phyloP scores from a whole-genome alignment of 495 filamentous ascomycete species.

The Aspergillus leporis region DNA sequence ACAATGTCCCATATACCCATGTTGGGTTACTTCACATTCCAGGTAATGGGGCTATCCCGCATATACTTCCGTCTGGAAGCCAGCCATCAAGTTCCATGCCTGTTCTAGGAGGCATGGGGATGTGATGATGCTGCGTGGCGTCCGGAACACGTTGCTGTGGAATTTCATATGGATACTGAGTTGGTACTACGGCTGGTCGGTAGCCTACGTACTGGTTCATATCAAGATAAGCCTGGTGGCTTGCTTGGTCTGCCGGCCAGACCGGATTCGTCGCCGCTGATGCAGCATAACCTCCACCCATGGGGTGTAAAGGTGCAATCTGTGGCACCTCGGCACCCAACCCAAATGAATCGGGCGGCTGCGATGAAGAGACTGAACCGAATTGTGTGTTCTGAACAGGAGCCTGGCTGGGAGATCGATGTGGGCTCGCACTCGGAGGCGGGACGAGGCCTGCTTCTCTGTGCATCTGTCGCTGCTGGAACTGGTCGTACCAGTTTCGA shows the following conservation, averaged over 20 bases:
- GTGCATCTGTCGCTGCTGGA: slow-evolving; percentile 28
- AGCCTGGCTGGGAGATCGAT: slow-evolving; percentile 11
- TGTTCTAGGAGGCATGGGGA: slow-evolving; percentile 14
- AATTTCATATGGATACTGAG: slow-evolving; percentile 31
- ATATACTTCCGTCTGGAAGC: slow-evolving; percentile 38
- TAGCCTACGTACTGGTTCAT: slow-evolving; percentile 17
- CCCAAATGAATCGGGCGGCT: slow-evolving; percentile 18
- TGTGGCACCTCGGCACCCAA: slow-evolving; percentile 18
- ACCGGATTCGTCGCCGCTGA: slow-evolving; percentile 5
- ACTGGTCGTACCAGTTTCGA: slow-evolving; percentile 38
- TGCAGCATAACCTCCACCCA: slow-evolving; percentile 24
- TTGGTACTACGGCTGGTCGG: slow-evolving; percentile 16
- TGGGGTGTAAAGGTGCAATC: slow-evolving; percentile 25
- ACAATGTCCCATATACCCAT: neutral
- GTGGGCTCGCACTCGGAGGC: neutral
- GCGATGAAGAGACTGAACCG: slow-evolving; percentile 11
- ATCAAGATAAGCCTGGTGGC: slow-evolving; percentile 4
- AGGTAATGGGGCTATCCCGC: slow-evolving; percentile 35
- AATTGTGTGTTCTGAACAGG: slow-evolving; percentile 14
- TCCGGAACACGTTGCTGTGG: slow-evolving; percentile 25
- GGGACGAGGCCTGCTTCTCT: slow-evolving; percentile 6
- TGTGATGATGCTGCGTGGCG: slow-evolving; percentile 8
- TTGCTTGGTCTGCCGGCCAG: slow-evolving; percentile 15
- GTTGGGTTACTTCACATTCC: slow-evolving; percentile 24
- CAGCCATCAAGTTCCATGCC: slow-evolving; percentile 42